These are phyloP conservation scores for Fusarium sp. DNA, from an alignment of 2,329 filamentous ascomycete genomes.

Conservation along the genomic window DNA sequence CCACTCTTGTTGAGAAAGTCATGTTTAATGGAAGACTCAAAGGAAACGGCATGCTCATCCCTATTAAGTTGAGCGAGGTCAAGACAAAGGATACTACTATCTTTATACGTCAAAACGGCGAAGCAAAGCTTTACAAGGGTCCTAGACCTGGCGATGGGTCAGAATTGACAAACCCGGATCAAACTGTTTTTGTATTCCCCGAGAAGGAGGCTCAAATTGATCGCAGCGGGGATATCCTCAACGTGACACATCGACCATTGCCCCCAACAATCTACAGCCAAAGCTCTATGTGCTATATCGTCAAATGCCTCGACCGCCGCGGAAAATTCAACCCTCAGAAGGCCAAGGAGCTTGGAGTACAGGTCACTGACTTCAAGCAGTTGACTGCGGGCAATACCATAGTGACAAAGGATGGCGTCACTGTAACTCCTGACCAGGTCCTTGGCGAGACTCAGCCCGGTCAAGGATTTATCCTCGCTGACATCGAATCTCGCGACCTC, in stretches of 20 bases:
- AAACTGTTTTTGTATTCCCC: constrained; percentile 44
- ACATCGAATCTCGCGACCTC: constrained; percentile 77
- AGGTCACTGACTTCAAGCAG: constrained; percentile 62
- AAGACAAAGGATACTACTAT: constrained; percentile 42
- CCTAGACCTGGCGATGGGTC: constrained; percentile 52
- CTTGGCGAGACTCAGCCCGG: constrained; percentile 73
- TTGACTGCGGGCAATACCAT: constrained; percentile 73
- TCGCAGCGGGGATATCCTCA: constrained; percentile 9
- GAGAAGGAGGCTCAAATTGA: constrained; percentile 17
- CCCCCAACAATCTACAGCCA: constrained; percentile 73
- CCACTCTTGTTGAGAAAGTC: constrained; percentile 45
- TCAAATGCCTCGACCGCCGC: constrained; percentile 77
- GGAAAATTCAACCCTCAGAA: constrained; percentile 79
- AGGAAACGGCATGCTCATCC: constrained; percentile 35
- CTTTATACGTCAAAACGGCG: constrained; percentile 72
- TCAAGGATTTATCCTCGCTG: constrained; percentile 79
- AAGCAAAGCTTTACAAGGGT: constrained; percentile 75
- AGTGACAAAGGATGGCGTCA: constrained; percentile 68
- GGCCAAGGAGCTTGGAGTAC: constrained; percentile 73
- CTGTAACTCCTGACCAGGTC: constrained; percentile 88
- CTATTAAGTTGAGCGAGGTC: constrained; percentile 42
- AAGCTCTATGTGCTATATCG: constrained; percentile 84
- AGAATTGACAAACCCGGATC: constrained; percentile 30
- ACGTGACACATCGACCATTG: constrained; percentile 53
- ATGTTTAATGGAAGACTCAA: constrained; percentile 49